phyloP scores from a whole-genome alignment of 495 filamentous ascomycete genomes.

The Bombardia bombarda region DNA sequence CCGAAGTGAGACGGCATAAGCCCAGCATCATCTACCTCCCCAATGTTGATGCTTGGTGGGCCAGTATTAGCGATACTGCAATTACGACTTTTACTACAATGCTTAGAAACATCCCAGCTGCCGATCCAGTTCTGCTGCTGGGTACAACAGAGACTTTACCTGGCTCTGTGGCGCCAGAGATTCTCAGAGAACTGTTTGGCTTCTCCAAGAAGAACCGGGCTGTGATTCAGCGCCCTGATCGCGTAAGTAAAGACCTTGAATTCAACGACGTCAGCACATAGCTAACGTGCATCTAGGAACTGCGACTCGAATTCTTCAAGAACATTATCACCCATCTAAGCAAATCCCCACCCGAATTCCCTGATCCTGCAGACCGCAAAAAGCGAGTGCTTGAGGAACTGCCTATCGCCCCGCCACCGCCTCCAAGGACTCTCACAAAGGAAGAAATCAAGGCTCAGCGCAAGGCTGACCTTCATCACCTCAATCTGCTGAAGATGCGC shows the following conservation, averaged over 20 bases:
- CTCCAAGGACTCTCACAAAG: slow-evolving; percentile 54
- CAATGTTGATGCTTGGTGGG: slow-evolving; percentile 78
- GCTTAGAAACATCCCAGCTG: slow-evolving; percentile 68
- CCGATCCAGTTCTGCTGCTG: slow-evolving; percentile 80
- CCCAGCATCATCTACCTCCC: slow-evolving; percentile 95
- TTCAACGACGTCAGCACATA: not conserved
- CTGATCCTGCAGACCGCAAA: slow-evolving; percentile 75
- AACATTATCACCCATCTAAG: slow-evolving; percentile 64
- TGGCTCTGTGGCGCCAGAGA: slow-evolving; percentile 40
- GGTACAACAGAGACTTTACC: slow-evolving; percentile 64
- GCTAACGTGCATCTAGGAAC: slow-evolving; percentile 38
- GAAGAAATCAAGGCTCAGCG: slow-evolving; percentile 74
- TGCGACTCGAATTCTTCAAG: slow-evolving; percentile 69
- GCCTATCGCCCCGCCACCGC: slow-evolving; percentile 63
- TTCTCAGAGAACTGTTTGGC: slow-evolving; percentile 74
- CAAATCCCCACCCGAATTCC: slow-evolving; percentile 75
- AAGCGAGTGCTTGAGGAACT: slow-evolving; percentile 72
- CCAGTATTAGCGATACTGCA: slow-evolving; percentile 49
- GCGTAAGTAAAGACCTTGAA: slow-evolving; percentile 30
- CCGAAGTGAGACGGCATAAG: slow-evolving; percentile 87
- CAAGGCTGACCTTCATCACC: slow-evolving; percentile 65
- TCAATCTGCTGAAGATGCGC: slow-evolving; percentile 78
- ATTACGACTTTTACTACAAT: slow-evolving; percentile 75
- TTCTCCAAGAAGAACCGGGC: slow-evolving; percentile 73
- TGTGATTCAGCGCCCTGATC: slow-evolving; percentile 54